Evolutionary conservation across 352 stramenopile genomes (phyloP).

Genomic region (Phytophthora lateralis): DNA sequence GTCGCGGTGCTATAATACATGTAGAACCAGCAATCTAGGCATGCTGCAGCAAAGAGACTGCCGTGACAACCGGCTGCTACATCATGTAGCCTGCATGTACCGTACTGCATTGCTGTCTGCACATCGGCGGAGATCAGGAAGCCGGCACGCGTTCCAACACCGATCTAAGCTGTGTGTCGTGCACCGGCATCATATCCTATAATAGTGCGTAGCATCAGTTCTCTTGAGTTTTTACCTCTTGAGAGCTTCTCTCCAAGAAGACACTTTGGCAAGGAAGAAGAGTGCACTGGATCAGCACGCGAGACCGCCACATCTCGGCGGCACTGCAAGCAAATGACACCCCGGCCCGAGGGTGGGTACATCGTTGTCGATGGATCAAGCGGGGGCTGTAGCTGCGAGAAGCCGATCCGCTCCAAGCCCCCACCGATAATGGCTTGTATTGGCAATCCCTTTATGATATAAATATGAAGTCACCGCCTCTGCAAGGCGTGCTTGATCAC

Average conservation of each 20-base stretch:
- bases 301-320: constrained; percentile 8
- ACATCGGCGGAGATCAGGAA: constrained; percentile 15
- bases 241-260: constrained; percentile 6
- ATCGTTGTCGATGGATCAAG: constrained; percentile 29
- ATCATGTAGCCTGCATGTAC: not conserved
- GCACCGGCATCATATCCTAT: not conserved
- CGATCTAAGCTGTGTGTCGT: not conserved
- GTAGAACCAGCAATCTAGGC: not conserved
- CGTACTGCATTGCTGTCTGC: not conserved
- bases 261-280: constrained; percentile 7
- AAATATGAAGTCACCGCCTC: constrained; percentile 37
- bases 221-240: not conserved
- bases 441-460: constrained; percentile 41
- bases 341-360: constrained; percentile 9
- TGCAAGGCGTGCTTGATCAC: constrained; percentile 22
- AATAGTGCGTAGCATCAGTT: not conserved
- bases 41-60: not conserved
- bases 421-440: constrained; percentile 28
- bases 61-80: not conserved
- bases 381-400: constrained; percentile 2
- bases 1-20: not conserved
- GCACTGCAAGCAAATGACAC: constrained; percentile 28
- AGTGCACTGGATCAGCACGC: constrained; percentile 11
- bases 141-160: not conserved
- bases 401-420: constrained; percentile 12